Base-by-base conservation (phyloP, 169 alveolate species). In the Plasmodium malariae region DNA sequence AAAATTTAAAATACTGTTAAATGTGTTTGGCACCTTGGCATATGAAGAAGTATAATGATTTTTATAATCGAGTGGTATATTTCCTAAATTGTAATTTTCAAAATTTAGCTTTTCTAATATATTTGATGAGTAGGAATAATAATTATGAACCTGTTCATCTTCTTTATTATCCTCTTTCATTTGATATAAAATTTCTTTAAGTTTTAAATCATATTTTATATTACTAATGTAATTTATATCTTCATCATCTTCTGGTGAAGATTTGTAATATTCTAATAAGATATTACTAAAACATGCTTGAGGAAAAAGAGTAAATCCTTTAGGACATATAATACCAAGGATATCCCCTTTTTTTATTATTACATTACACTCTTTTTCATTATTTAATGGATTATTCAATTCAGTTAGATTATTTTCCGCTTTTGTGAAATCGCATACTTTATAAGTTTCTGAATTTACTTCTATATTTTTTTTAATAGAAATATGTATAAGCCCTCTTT, bases 391-490 rank as follows among this genome's bases (percentile, higher is more conserved):
- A 37, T 62, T 34, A n/a, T n/a, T n/a, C 5, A 17, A 12, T 19
- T 65, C 80, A n/a, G 54, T 51, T 24, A 83, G 68, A n/a, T 70
- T 21, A 5, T n/a, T 49, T 9, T 45, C 37, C 19, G 57, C 70
- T 49, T 85, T 49, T 49, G 91, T 83, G 32, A 83, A 83, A 67
- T 83, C 91, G 51, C 91, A 83, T 19, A 68, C 11, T 37, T 67
- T 83, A n/a, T n/a, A n/a, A n/a, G n/a, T n/a, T 14, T 54, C 9
- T 26, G 69, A 5, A 36, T 37, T 40, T 21, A 30, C 48, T 1
- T 62, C 59, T 11, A 63, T 19, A 43, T 62, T 78, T 48, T 78
- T 78, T 54, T 59, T 62, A 1, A 78, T 37, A 21, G 43, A 19
- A 34, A 78, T 63, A 40, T 62, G 48, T n/a, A 78, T 28, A 17